Conservation (phyloP, 1,139 yeast species). For the Komagataea norvegica region DNA sequence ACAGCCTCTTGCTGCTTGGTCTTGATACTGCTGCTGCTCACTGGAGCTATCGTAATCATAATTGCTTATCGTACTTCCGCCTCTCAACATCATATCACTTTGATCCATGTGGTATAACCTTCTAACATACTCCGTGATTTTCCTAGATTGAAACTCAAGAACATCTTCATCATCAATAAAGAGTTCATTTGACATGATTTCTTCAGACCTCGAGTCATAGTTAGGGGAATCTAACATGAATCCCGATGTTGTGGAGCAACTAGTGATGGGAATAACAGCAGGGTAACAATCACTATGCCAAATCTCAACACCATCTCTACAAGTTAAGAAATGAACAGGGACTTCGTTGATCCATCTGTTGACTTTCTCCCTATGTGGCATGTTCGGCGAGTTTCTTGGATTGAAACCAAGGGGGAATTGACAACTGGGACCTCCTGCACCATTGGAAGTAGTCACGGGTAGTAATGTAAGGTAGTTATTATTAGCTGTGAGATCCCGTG, state of each 20-base stretch:
- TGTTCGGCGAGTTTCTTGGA: slow-evolving; percentile 54
- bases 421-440: neutral
- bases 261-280: slow-evolving; percentile 34
- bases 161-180: slow-evolving; percentile 36
- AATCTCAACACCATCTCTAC: neutral
- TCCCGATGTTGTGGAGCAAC: slow-evolving; percentile 13
- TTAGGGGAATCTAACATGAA: neutral
- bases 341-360: slow-evolving; percentile 53
- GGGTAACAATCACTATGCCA: slow-evolving; percentile 44
- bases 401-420: slow-evolving; percentile 43
- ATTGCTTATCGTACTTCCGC: neutral
- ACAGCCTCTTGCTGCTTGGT: neutral
- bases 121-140: slow-evolving; percentile 43
- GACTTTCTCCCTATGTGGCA: slow-evolving; percentile 61
- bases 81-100: slow-evolving; percentile 25
- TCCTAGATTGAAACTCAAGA: slow-evolving; percentile 47
- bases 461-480: too few species aligned
- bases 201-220: slow-evolving; percentile 12
- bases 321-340: slow-evolving; percentile 37
- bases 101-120: slow-evolving; percentile 38
- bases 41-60: neutral
- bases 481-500: neutral
- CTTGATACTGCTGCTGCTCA: neutral
- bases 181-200: too few species aligned
- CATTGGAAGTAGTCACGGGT: too few species aligned